Conservation (phyloP, 495 filamentous ascomycete species). For the Cenococcum geophilum region DNA sequence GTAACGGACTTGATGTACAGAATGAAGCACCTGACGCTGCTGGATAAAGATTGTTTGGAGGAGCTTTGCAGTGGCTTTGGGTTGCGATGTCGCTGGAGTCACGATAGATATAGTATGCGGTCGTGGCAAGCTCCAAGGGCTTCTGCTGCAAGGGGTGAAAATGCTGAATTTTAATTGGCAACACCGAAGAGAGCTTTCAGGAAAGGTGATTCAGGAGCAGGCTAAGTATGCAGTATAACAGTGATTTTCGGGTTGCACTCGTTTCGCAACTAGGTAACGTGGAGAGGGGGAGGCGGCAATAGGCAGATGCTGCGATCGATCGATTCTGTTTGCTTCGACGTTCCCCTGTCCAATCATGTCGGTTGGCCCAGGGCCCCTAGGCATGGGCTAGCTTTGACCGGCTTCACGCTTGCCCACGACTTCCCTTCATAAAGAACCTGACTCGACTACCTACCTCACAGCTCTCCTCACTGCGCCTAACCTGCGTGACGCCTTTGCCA, state of each 20-base stretch:
- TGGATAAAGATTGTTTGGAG: too few relatives aligned
- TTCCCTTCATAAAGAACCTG: constrained; percentile 1
- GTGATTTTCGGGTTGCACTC: too few relatives aligned
- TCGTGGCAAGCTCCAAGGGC: too few relatives aligned
- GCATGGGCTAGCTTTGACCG: not conserved
- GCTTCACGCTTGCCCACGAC: not conserved
- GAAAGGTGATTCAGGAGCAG: too few relatives aligned
- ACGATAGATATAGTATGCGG: too few relatives aligned
- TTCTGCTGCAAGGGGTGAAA: too few relatives aligned
- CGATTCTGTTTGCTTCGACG: not conserved
- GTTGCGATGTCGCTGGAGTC: too few relatives aligned
- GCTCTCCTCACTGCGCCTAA: not conserved
- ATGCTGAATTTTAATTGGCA: too few relatives aligned
- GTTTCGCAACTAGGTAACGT: not conserved
- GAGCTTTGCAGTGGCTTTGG: too few relatives aligned
- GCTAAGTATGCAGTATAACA: too few relatives aligned
- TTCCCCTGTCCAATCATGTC: constrained; percentile 1
- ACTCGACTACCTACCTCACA: not conserved
- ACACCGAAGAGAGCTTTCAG: too few relatives aligned
- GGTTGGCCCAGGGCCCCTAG: not conserved
- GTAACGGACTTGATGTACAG: not conserved
- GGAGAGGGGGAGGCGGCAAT: not conserved
- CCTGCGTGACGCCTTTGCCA: not conserved
- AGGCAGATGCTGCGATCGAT: not conserved
- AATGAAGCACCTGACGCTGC: not conserved